These are phyloP conservation scores for Pythium biforme DNA, from an alignment of 352 stramenopile species.

Conservation along the genomic window DNA sequence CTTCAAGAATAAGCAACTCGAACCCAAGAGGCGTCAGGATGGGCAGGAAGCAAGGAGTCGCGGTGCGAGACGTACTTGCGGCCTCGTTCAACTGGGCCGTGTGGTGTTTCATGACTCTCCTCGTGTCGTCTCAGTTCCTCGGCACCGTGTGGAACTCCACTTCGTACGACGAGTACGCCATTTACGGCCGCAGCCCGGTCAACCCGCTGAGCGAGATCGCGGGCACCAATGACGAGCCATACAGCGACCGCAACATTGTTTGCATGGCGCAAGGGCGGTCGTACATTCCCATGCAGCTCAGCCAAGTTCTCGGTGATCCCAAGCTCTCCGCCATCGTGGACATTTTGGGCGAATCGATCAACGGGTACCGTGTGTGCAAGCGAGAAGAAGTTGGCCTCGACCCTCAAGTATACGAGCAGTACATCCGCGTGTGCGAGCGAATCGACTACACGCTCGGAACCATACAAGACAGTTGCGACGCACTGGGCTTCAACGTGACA, in stretches of 20 bases:
- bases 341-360: constrained; percentile 15
- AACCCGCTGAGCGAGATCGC: constrained; percentile 3
- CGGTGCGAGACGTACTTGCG: neutral
- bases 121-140: constrained; percentile 36
- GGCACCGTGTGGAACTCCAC: constrained; percentile 26
- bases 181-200: constrained; percentile 5
- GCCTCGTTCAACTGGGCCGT: constrained; percentile 30
- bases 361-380: constrained; percentile 30
- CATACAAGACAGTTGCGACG: constrained; percentile 24
- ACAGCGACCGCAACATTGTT: constrained; percentile 38
- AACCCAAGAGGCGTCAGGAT: neutral
- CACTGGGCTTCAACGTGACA: constrained; percentile 31
- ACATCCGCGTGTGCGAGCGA: constrained; percentile 17
- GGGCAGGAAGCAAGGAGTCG: neutral
- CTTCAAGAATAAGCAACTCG: neutral
- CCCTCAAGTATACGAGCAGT: neutral
- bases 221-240: constrained; percentile 47
- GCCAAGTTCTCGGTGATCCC: constrained; percentile 18
- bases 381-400: constrained; percentile 16
- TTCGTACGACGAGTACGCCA: neutral
- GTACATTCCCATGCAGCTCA: constrained; percentile 37
- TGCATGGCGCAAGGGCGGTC: constrained; percentile 29
- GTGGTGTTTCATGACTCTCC: constrained; percentile 29
- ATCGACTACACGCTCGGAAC: constrained; percentile 20
- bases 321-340: constrained; percentile 19